Percentiles rank a stretch among this genome's conserved stretches.
These are phyloP conservation scores for Chaetomiaceae sp. DNA, from an alignment of 2,329 filamentous ascomycete species.

Conservation along the genomic window DNA sequence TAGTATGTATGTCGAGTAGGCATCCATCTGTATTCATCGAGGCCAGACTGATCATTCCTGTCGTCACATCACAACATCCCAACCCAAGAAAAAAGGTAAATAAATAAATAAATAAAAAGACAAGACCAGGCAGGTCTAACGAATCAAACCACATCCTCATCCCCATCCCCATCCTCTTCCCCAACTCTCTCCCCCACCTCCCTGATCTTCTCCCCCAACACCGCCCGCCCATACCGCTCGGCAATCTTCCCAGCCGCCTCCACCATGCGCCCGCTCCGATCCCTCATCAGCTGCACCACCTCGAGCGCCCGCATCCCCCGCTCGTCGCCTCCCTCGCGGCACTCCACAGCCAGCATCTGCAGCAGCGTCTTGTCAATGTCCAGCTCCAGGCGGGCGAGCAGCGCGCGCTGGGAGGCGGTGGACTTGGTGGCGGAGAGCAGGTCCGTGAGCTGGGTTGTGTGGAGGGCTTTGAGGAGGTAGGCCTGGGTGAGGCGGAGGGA, in stretches of 20 bases:
- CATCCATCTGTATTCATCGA: too few species aligned
- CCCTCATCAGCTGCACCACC: constrained; percentile 79
- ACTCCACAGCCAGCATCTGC: constrained; percentile 85
- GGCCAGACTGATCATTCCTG: too few species aligned
- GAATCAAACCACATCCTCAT: constrained; percentile 11
- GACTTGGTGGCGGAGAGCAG: constrained; percentile 64
- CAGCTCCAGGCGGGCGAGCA: constrained; percentile 68
- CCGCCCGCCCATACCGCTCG: constrained; percentile 71
- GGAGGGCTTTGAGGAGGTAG: constrained; percentile 70
- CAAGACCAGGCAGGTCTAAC: too few species aligned
- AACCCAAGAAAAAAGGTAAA: too few species aligned
- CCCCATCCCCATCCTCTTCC: constrained; percentile 15
- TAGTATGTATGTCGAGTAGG: too few species aligned
- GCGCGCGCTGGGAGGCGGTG: constrained; percentile 59
- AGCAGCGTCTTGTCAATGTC: constrained; percentile 87
- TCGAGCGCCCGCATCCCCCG: constrained; percentile 92
- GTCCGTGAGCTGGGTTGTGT: constrained; percentile 71
- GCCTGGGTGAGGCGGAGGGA: constrained; percentile 69
- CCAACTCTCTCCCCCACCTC: constrained; percentile 72
- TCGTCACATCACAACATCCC: too few species aligned
- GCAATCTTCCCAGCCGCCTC: constrained; percentile 90
- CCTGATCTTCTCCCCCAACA: constrained; percentile 86
- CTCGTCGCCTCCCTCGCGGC: constrained; percentile 83
- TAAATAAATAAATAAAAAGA: too few species aligned
- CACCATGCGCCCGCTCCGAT: constrained; percentile 81